Evolutionary conservation across 768 basidiomycete genomes (phyloP).

Genomic region (Lactifluus echinatus): DNA sequence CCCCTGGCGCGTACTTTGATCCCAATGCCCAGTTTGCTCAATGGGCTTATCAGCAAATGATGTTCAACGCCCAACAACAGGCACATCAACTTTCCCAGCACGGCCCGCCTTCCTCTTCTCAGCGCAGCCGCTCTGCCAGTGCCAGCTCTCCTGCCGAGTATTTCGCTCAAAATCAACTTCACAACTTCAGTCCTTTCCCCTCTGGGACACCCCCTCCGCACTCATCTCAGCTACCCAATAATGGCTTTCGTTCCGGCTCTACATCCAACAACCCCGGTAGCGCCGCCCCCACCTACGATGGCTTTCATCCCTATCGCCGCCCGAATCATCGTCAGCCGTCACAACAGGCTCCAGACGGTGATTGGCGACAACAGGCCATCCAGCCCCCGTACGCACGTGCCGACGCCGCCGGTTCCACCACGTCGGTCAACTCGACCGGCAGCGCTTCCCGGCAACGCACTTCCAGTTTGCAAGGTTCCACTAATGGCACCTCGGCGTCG

Average conservation of each 20-base stretch:
- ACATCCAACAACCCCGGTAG: slow-evolving; percentile 28
- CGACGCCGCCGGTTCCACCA: slow-evolving; percentile 71
- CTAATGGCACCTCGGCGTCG: slow-evolving; percentile 30
- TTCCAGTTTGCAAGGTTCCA: slow-evolving; percentile 58
- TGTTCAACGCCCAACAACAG: slow-evolving; percentile 48
- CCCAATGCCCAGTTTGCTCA: slow-evolving; percentile 72
- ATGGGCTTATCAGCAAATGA: slow-evolving; percentile 91
- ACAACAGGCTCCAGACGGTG: slow-evolving; percentile 27
- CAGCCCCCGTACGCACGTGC: slow-evolving; percentile 74
- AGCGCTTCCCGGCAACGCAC: slow-evolving; percentile 53
- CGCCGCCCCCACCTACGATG: slow-evolving; percentile 37
- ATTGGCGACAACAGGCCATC: slow-evolving; percentile 45
- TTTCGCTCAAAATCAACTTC: slow-evolving; percentile 46
- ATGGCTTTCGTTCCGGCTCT: slow-evolving; percentile 30
- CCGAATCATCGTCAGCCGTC: slow-evolving; percentile 36
- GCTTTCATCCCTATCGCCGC: slow-evolving; percentile 78
- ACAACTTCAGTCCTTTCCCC: slow-evolving; percentile 54
- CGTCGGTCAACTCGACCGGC: slow-evolving; percentile 64
- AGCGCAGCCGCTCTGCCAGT: slow-evolving; percentile 33
- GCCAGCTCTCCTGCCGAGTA: slow-evolving; percentile 41
- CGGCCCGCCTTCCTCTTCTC: slow-evolving; percentile 30
- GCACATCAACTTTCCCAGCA: slow-evolving; percentile 18
- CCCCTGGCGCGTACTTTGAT: slow-evolving; percentile 61
- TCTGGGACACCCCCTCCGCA: slow-evolving; percentile 64
- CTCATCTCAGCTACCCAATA: slow-evolving; percentile 37